Evolutionary conservation across 1,284 basidiomycete genomes (phyloP).

Genomic region (Cerrena zonata): DNA sequence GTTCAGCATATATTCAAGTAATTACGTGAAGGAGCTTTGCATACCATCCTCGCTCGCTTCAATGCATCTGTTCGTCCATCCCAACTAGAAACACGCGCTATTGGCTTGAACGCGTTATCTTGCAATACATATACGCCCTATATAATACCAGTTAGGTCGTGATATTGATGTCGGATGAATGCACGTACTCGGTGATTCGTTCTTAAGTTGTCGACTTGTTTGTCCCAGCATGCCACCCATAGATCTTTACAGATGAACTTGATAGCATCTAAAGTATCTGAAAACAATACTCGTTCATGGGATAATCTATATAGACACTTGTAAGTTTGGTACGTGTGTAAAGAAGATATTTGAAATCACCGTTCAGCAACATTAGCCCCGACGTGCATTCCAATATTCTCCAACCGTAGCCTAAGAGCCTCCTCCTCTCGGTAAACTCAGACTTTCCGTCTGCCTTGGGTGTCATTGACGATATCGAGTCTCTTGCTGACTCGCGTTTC

Average conservation of each 20-base stretch:
- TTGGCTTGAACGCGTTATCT: conserved; percentile 84
- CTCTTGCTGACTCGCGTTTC: conserved; percentile 44
- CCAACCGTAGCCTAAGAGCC: conserved; percentile 63
- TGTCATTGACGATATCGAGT: conserved; percentile 49
- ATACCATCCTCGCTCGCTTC: conserved; percentile 65
- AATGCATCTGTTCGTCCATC: conserved; percentile 70
- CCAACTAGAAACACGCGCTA: conserved; percentile 73
- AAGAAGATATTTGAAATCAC: conserved; percentile 37
- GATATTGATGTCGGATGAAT: not conserved
- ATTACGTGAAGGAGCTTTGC: conserved; percentile 21
- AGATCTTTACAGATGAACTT: conserved; percentile 96
- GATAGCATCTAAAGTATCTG: conserved; percentile 82
- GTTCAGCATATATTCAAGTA: not conserved
- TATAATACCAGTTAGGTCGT: conserved; percentile 2
- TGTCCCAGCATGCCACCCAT: conserved; percentile 84
- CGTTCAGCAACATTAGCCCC: conserved; percentile 82
- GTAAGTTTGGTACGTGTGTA: not conserved
- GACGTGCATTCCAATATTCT: conserved; percentile 81
- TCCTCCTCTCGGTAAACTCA: conserved; percentile 63
- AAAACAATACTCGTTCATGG: conserved; percentile 68
- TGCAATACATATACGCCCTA: conserved; percentile 92
- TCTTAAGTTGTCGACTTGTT: conserved; percentile 91
- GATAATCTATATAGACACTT: conserved; percentile 49
- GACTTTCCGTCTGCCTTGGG: conserved; percentile 18
- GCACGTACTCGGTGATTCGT: conserved; percentile 81